These are phyloP conservation scores for Coemansia sp. DNA, from an alignment of 192 early-diverging fungal species.

Conservation along the genomic window DNA sequence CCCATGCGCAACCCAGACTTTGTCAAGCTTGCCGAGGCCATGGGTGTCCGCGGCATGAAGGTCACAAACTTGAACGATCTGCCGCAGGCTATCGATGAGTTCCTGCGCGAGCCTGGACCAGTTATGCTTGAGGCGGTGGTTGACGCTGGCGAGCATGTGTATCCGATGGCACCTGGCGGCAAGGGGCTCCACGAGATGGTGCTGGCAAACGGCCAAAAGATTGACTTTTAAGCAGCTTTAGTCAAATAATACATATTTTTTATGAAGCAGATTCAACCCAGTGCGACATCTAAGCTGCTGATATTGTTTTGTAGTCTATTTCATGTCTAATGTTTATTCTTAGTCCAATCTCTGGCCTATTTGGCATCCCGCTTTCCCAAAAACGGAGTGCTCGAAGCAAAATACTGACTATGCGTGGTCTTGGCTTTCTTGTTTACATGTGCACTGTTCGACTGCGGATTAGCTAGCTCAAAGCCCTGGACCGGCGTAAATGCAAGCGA, in stretches of 20 bases:
- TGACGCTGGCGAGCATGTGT: constrained; percentile 90
- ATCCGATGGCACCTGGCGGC: constrained; percentile 96
- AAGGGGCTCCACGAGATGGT: constrained; percentile 91
- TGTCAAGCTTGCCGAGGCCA: constrained; percentile 93
- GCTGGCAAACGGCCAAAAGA: constrained; percentile 51
- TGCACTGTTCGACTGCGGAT: constrained; percentile 67
- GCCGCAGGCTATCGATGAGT: constrained; percentile 82
- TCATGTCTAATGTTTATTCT: no score
- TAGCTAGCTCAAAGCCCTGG: constrained; percentile 90
- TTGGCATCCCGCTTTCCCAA: constrained; percentile 47
- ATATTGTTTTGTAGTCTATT: no score
- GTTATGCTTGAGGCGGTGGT: constrained; percentile 91
- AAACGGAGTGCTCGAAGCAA: constrained; percentile 68
- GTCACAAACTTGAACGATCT: constrained; percentile 83
- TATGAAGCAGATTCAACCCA: no score
- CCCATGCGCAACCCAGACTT: constrained; percentile 97
- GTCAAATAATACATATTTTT: no score
- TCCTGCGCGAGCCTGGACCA: constrained; percentile 78
- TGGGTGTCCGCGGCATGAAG: constrained; percentile 88
- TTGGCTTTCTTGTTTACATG: constrained; percentile 56
- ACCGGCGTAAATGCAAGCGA: constrained; percentile 94
- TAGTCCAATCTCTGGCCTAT: neutral
- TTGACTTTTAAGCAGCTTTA: constrained; percentile 11
- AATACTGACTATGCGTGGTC: constrained; percentile 71
- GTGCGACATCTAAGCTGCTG: no score